Base-by-base conservation (phyloP, 2,329 filamentous ascomycete species). In the Neofusicoccum kwambonambiense region DNA sequence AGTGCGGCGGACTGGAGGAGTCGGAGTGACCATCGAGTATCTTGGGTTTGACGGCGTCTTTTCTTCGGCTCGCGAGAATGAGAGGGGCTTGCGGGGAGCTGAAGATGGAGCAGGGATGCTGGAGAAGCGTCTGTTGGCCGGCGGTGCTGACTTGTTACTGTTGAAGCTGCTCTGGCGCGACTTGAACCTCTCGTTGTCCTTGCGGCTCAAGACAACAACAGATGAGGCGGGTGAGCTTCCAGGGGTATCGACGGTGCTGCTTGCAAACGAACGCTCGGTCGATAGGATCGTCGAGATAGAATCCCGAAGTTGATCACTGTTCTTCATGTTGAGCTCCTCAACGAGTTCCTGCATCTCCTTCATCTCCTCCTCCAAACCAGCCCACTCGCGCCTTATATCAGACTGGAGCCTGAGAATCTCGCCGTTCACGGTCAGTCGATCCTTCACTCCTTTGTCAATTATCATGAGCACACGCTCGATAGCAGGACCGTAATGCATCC, bases 401-500 rank as follows among this genome's bases (percentile, higher is more conserved):
- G 88, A 86, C 72, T 97, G 90, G 37, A 98, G 82, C 50, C 93
- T 87, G 34, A 98, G 78, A 67, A 98, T 95, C 78, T 98, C 95
- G 50, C 95, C 95, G 73, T 99, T 98, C 64, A 98, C 92, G 0
- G 95, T 98, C 57, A 97, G 82, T n/a, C 95, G 88, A 73, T 98
- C 93, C 74, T 91, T 91, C 72, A 98, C 90, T n/a, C 95, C 95
- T 74, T 92, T 94, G 70, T 97, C 92, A 58, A 98, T 97, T 74
- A 98, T 96, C 44, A 90, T 89, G 17, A 98, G 80, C 7, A 99
- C 92, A 47, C 93, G 87, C 74, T 95, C 92, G 74, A 99, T 96
- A 1, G 95, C 94, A 9, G 93, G 92, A 1, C 93, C 90, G 73
- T 98, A 99, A 75, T 98, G 94, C 66, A 88, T 88, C 77, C 94